Evolutionary conservation across 1,139 yeast species (phyloP).

Genomic region (Nakaseomyces bracarensis): DNA sequence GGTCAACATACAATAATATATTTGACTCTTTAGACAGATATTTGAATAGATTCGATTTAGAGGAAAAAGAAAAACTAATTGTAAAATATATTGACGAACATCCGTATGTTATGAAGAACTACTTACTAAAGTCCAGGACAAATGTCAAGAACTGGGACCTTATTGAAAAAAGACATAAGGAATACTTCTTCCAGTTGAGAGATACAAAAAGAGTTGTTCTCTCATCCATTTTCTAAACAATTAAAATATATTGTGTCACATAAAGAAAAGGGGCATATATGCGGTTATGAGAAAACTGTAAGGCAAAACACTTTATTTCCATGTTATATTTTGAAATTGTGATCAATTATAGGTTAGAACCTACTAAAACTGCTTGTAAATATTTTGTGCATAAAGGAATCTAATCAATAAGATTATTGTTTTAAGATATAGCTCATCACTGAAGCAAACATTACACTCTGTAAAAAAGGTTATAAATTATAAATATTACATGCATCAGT

Average conservation of each 20-base stretch:
- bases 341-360: too few species aligned
- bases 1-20: conserved; percentile 40
- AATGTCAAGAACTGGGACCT: conserved; percentile 22
- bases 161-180: conserved; percentile 18
- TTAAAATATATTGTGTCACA: too few species aligned
- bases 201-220: conserved; percentile 17
- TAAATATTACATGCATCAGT: too few species aligned
- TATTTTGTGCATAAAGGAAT: too few species aligned
- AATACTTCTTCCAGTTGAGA: conserved; percentile 19
- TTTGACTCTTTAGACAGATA: conserved; percentile 31
- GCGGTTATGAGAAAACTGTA: not conserved
- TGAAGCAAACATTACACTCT: too few species aligned
- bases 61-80: conserved; percentile 9
- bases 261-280: too few species aligned
- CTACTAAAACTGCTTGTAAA: too few species aligned
- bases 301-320: too few species aligned
- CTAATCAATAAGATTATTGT: too few species aligned
- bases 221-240: not conserved
- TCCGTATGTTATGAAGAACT: conserved; percentile 28
- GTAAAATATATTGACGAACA: conserved; percentile 15
- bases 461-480: too few species aligned
- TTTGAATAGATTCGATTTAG: conserved; percentile 14
- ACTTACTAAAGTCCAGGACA: conserved; percentile 21
- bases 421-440: too few species aligned
- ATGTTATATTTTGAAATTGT: too few species aligned